Base-by-base conservation (phyloP, 495 filamentous ascomycete species). In the Aspergillus cavernicola region DNA sequence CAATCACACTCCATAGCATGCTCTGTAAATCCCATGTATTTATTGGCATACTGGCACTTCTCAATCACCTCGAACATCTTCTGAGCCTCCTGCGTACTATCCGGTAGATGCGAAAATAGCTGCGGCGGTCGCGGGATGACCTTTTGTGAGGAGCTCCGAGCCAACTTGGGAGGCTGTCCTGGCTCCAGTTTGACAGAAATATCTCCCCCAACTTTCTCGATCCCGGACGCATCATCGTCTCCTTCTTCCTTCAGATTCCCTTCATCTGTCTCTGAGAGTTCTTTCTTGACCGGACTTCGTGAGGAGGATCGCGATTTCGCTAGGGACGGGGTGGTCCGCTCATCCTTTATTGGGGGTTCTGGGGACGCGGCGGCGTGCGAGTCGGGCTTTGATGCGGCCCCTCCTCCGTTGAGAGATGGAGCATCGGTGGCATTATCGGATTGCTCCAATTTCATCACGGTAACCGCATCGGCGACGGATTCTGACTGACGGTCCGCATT, bases 1-100 rank as follows among this genome's bases (percentile, higher is more conserved):
- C 93, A 99, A 66, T 99, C 93, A 70, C 93, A 99, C 66, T 95
- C 92, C 75, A 97, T 83, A 52, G 86, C 86, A 78, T 92, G 88
- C 59, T 96, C 93, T 11, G 93, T 92, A 58, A 85, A 84, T 20
- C 93, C 93, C 71, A 97, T 85, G 50, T 86, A 81, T 63, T 90
- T 96, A 56, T 88, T 87, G 13, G 87, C 88, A 68, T 97, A 99
- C 28, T 84, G 84, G 63, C 92, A 97, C 52, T 85, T 78, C 32
- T 80, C 70, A 53, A 99, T 90, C 19, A 90, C 75, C 52, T 88
- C 79, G 61, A 99, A 99, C n/a, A 80, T 83, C 9, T 68, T 66
- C 60, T 78, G 82, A 5, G 93, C 87, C 50, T 95, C 89, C 7
- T 71, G 73, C 6, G 89, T 95, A 58, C 81, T 85, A 66, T 92